Conservation (phyloP, 2,329 filamentous ascomycete genomes). For the Talaromyces funiculosus region DNA sequence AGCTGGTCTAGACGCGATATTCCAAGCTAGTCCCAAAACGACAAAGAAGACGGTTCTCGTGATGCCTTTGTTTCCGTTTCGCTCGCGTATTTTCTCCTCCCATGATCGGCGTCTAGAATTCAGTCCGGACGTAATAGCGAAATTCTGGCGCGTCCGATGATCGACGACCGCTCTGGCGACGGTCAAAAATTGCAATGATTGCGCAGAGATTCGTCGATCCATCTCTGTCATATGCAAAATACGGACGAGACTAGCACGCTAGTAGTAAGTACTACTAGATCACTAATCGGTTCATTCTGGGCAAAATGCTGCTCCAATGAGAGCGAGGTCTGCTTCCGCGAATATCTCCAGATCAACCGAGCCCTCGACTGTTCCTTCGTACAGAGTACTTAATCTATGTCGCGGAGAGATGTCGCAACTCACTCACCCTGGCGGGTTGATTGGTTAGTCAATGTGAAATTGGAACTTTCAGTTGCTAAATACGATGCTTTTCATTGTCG, state of each 20-base stretch:
- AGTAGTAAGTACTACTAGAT: not conserved
- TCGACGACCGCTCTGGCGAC: not conserved
- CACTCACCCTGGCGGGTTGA: not conserved
- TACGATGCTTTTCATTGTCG: not conserved
- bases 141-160: not conserved
- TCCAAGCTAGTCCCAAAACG: not conserved
- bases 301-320: not conserved
- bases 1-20: not conserved
- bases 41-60: not conserved
- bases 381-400: not conserved
- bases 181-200: not conserved
- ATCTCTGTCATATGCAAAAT: not conserved
- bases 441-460: not conserved
- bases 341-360: not conserved
- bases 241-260: not conserved
- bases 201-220: not conserved
- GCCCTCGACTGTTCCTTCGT: not conserved
- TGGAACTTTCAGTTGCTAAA: not conserved
- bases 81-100: not conserved
- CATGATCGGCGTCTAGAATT: not conserved
- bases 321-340: not conserved
- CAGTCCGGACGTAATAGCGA: not conserved
- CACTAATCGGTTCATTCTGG: not conserved
- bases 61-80: not conserved
- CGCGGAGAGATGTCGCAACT: not conserved